These are phyloP conservation scores for Leucosporidium yakuticum DNA, from an alignment of 768 basidiomycete genomes.

Conservation along the genomic window DNA sequence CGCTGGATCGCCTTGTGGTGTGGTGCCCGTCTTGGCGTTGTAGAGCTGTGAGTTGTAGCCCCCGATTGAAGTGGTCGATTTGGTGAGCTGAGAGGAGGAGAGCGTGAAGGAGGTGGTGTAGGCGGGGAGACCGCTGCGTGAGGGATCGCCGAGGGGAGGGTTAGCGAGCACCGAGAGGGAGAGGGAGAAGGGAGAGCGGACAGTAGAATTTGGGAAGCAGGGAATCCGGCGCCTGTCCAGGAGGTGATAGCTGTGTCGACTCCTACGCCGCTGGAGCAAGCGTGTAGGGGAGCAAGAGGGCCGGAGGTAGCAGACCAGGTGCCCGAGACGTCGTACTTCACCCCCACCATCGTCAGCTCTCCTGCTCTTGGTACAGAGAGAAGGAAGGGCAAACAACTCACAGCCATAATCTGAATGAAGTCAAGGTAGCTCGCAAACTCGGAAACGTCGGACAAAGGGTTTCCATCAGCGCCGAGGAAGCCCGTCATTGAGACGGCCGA, in stretches of 20 bases:
- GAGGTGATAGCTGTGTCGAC: too few relatives aligned
- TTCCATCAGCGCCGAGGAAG: slow-evolving; percentile 58
- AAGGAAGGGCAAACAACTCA: too few relatives aligned
- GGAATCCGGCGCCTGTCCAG: too few relatives aligned
- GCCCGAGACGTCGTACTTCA: slow-evolving; percentile 4
- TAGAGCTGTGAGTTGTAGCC: slow-evolving; percentile 6
- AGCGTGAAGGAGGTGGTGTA: slow-evolving; percentile 16
- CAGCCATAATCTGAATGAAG: slow-evolving; percentile 76
- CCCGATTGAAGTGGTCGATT: not conserved
- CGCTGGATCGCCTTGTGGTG: slow-evolving; percentile 7
- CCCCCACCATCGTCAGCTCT: too few relatives aligned
- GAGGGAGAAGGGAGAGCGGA: too few relatives aligned
- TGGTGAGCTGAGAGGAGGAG: not conserved
- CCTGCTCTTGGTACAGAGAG: too few relatives aligned
- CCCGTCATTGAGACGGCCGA: slow-evolving; percentile 68
- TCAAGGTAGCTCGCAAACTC: slow-evolving; percentile 64
- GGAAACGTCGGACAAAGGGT: slow-evolving; percentile 59
- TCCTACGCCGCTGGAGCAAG: too few relatives aligned
- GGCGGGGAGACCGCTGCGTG: slow-evolving; percentile 7
- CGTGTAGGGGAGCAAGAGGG: too few relatives aligned
- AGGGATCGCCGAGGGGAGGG: too few relatives aligned
- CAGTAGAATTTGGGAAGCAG: too few relatives aligned
- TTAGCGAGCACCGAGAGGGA: too few relatives aligned
- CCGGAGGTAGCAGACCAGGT: slow-evolving; percentile 1
- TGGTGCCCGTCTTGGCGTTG: slow-evolving; percentile 8